These are phyloP conservation scores for Aspergillus sp. DNA, from an alignment of 2,329 filamentous ascomycete genomes.

Conservation along the genomic window DNA sequence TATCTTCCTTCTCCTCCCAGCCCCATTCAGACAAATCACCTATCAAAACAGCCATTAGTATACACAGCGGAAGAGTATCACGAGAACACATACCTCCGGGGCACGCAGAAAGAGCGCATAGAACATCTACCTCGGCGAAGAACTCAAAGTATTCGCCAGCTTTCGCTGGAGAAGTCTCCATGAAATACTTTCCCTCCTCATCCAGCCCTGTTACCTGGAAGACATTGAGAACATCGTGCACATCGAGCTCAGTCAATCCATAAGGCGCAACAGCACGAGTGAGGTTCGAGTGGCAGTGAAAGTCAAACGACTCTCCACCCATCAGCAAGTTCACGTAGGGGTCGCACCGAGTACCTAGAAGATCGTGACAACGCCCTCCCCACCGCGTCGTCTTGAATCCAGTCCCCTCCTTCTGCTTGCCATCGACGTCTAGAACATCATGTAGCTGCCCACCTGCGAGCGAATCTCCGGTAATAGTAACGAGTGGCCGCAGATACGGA, in stretches of 20 bases:
- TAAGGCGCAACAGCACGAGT: constrained; percentile 71
- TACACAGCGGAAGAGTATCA: not conserved
- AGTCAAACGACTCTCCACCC: constrained; percentile 73
- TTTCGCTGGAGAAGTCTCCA: constrained; percentile 58
- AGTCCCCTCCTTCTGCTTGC: constrained; percentile 32
- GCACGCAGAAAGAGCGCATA: constrained; percentile 71
- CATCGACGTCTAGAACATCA: constrained; percentile 42
- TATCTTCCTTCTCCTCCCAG: constrained; percentile 63
- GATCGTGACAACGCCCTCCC: constrained; percentile 73
- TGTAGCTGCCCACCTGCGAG: constrained; percentile 51
- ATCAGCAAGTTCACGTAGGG: constrained; percentile 81
- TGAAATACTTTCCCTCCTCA: constrained; percentile 73
- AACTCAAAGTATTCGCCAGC: constrained; percentile 69
- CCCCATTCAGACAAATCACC: constrained; percentile 81
- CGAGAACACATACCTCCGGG: constrained; percentile 62
- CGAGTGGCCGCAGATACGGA: constrained; percentile 75
- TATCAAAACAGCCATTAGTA: constrained; percentile 27
- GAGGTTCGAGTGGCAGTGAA: constrained; percentile 83
- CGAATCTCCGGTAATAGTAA: constrained; percentile 72
- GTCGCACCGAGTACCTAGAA: constrained; percentile 82
- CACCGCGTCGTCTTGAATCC: constrained; percentile 52
- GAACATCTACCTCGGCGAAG: constrained; percentile 76
- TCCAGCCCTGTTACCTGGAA: constrained; percentile 85
- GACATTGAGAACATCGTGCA: constrained; percentile 84
- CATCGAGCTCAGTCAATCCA: constrained; percentile 72